These are phyloP conservation scores for Cystofilobasidium ferigula DNA, from an alignment of 768 basidiomycete genomes.

Conservation along the genomic window DNA sequence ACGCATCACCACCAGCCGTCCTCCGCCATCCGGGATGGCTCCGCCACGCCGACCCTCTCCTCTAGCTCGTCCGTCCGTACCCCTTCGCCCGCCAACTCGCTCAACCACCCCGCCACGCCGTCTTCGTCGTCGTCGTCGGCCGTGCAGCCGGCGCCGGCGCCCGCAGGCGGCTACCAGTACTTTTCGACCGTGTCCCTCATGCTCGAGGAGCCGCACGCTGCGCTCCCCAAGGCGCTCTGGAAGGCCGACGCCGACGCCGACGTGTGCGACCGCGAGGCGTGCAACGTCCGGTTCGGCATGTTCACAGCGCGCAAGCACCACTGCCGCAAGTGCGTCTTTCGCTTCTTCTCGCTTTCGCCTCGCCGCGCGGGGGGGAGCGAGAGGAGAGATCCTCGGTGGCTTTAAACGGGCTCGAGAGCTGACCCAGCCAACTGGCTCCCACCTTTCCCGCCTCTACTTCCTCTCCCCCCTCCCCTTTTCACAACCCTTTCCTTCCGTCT, in stretches of 20 bases:
- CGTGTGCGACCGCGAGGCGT: slow-evolving; percentile 21
- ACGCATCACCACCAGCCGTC: background rate
- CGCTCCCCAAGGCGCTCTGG: slow-evolving; percentile 23
- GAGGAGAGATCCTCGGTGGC: too few relatives aligned
- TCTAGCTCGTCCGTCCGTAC: slow-evolving; percentile 20
- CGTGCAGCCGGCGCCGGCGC: background rate
- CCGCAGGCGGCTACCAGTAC: background rate
- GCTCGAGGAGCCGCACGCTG: slow-evolving; percentile 23
- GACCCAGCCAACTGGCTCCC: background rate
- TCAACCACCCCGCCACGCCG: background rate
- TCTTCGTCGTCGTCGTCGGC: background rate
- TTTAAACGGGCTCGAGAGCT: background rate
- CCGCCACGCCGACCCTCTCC: background rate
- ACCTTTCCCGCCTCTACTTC: background rate
- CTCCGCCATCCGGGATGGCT: background rate
- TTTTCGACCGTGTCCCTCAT: slow-evolving; percentile 11
- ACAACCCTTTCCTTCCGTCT: too few relatives aligned
- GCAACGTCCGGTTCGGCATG: slow-evolving; percentile 18
- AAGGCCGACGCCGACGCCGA: slow-evolving; percentile 24
- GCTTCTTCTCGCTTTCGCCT: background rate
- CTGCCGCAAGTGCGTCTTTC: slow-evolving; percentile 20
- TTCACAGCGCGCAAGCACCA: slow-evolving; percentile 16
- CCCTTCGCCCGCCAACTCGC: slow-evolving; percentile 19
- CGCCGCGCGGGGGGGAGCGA: too few relatives aligned
- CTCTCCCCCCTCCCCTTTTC: background rate